Evolutionary conservation across 2,329 filamentous ascomycete species (phyloP).

Genomic region (Cylindrodendrum hubeiense): DNA sequence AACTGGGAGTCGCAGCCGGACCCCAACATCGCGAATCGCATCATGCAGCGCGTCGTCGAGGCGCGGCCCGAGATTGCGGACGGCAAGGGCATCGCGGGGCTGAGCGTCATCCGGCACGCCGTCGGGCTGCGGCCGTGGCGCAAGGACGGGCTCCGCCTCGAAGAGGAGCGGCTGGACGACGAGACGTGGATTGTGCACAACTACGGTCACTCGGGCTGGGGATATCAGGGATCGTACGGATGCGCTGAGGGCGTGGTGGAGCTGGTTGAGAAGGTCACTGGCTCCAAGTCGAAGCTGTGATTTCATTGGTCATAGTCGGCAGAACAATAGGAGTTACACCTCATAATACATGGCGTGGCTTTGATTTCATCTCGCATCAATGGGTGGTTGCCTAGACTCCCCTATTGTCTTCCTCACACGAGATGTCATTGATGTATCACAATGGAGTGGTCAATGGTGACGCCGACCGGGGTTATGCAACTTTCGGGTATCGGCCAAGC

Average conservation of each 20-base stretch:
- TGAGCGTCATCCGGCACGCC: conserved; percentile 83
- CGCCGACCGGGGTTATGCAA: conserved; percentile 40
- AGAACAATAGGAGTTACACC: neutral
- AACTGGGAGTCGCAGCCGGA: conserved; percentile 86
- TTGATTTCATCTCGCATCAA: neutral
- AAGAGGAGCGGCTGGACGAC: conserved; percentile 66
- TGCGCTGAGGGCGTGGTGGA: conserved; percentile 75
- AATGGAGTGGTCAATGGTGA: neutral
- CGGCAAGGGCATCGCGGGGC: conserved; percentile 76
- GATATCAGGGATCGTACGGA: conserved; percentile 78
- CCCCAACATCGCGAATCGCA: conserved; percentile 81
- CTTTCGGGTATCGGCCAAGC: conserved; percentile 36
- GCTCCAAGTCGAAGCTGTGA: conserved; percentile 47
- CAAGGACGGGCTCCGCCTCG: conserved; percentile 79
- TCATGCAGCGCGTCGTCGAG: conserved; percentile 83
- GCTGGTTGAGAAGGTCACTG: conserved; percentile 72
- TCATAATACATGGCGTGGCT: neutral
- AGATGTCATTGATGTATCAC: no score
- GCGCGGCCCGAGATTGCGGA: conserved; percentile 73
- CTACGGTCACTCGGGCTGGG: conserved; percentile 84
- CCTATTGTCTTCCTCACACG: no score
- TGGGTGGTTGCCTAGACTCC: no score
- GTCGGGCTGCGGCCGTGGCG: conserved; percentile 85
- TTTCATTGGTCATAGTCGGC: neutral
- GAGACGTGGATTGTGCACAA: conserved; percentile 80